Evolutionary conservation across 768 basidiomycete species (phyloP).

Genomic region (Boletellus ananas): DNA sequence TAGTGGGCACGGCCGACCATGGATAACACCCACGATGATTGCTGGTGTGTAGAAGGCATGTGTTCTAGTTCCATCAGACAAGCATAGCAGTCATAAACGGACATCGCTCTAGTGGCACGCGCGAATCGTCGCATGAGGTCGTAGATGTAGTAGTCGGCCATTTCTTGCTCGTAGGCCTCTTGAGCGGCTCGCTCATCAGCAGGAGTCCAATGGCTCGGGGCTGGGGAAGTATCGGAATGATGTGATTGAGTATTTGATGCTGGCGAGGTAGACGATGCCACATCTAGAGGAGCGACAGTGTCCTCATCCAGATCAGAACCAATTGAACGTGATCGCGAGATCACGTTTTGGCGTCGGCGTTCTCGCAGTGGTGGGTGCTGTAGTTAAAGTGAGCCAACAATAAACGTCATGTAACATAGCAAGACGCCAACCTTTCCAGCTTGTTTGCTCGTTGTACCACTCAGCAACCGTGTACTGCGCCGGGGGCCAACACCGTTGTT

Average conservation of each 20-base stretch:
- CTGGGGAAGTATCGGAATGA: constrained; percentile 59
- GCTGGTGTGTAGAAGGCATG: constrained; percentile 69
- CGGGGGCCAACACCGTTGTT: constrained; percentile 50
- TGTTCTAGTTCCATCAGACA: constrained; percentile 75
- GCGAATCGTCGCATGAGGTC: constrained; percentile 80
- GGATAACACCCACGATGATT: constrained; percentile 72
- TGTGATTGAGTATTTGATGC: constrained; percentile 57
- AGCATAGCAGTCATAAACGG: constrained; percentile 69
- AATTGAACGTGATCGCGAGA: constrained; percentile 55
- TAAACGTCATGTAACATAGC: not conserved
- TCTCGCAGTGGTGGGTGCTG: constrained; percentile 45
- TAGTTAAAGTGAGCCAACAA: constrained; percentile 13
- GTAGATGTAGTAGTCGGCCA: constrained; percentile 82
- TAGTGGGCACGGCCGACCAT: constrained; percentile 87
- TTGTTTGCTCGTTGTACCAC: constrained; percentile 51
- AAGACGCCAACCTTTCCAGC: constrained; percentile 49
- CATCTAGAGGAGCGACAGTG: constrained; percentile 41
- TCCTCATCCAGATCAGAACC: constrained; percentile 78
- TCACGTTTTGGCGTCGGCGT: constrained; percentile 53
- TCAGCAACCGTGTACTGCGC: constrained; percentile 70
- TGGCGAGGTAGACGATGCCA: constrained; percentile 58
- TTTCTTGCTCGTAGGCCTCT: constrained; percentile 63
- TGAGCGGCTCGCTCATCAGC: constrained; percentile 69
- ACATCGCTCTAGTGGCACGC: constrained; percentile 68
- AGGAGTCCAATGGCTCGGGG: constrained; percentile 59